Evolutionary conservation across 176 grass and related monocot species (phyloP).

Genomic region (Thinopyrum elongatum): DNA sequence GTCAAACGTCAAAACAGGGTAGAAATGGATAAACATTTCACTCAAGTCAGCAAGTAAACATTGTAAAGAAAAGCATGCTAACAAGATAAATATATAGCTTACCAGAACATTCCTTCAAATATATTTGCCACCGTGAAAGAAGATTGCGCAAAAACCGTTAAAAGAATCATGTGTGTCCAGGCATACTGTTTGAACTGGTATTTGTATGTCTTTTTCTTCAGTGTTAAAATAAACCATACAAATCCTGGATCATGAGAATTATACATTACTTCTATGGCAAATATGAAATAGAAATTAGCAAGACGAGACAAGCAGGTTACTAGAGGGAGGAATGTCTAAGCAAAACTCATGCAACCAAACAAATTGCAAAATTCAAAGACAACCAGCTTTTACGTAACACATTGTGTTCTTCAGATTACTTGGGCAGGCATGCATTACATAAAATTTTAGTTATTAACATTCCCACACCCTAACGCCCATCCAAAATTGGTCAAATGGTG

Average conservation of each 20-base stretch:
- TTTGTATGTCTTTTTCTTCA: constrained; percentile 98
- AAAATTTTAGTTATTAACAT: not conserved
- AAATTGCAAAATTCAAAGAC: not conserved
- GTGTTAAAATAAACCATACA: constrained; percentile 98
- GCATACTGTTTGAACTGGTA: constrained; percentile 99
- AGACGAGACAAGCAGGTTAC: not conserved
- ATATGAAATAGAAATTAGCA: not conserved
- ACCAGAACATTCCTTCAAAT: constrained; percentile 99
- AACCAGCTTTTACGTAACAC: not conserved
- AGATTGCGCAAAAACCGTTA: constrained; percentile 84
- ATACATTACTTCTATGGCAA: not conserved
- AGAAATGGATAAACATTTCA: not conserved
- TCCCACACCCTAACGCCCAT: not conserved
- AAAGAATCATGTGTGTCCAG: constrained; percentile 99
- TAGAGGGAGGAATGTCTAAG: not conserved
- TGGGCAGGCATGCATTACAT: not conserved
- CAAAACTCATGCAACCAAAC: constrained; percentile 1
- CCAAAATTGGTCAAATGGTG: not conserved
- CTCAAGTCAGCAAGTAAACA: not conserved
- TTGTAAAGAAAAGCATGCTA: not conserved
- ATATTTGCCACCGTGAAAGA: constrained; percentile 98
- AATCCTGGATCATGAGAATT: constrained; percentile 60
- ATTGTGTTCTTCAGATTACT: not conserved
- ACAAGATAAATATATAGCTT: constrained; percentile 24
- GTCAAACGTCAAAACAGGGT: not conserved